phyloP scores from a whole-genome alignment of 352 stramenopile species.

The Phytophthora pini region DNA sequence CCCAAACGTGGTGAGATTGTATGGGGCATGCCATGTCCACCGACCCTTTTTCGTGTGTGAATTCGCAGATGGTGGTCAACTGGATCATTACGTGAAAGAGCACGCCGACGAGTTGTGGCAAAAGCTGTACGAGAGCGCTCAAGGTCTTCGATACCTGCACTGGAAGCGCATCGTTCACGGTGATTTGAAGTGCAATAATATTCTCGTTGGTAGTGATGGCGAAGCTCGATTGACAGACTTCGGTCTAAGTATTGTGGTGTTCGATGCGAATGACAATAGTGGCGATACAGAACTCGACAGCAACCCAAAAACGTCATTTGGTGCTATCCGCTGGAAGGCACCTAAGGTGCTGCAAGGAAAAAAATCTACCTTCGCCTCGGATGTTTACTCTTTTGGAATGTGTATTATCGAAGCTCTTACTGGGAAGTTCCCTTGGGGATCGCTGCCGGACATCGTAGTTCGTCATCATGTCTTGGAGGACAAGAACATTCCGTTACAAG shows the following conservation, averaged over 20 bases:
- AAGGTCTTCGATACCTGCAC: slow-evolving; percentile 64
- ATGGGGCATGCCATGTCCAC: slow-evolving; percentile 7
- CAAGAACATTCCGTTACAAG: slow-evolving; percentile 6
- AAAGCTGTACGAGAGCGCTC: slow-evolving; percentile 29
- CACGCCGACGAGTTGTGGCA: slow-evolving; percentile 13
- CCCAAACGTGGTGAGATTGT: slow-evolving; percentile 14
- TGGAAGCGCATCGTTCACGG: slow-evolving; percentile 58
- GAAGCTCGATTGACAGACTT: slow-evolving; percentile 24
- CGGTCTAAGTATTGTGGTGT: slow-evolving; percentile 11
- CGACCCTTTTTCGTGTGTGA: slow-evolving; percentile 21
- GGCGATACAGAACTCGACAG: not conserved
- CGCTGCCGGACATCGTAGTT: slow-evolving; percentile 3
- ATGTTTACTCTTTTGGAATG: slow-evolving; percentile 36
- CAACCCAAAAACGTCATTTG: not conserved
- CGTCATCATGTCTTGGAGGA: too few species aligned
- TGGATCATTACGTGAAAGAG: slow-evolving; percentile 1
- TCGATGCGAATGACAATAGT: not conserved
- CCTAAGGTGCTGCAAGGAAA: slow-evolving; percentile 14
- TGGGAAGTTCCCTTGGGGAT: slow-evolving; percentile 17
- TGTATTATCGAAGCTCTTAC: slow-evolving; percentile 16
- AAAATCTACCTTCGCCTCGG: slow-evolving; percentile 16
- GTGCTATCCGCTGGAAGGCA: slow-evolving; percentile 22
- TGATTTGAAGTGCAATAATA: slow-evolving; percentile 61
- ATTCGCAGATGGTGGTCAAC: slow-evolving; percentile 10
- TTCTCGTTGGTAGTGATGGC: slow-evolving; percentile 21